phyloP scores from a whole-genome alignment of 2,329 filamentous ascomycete genomes.

The Talaromyces islandicus region DNA sequence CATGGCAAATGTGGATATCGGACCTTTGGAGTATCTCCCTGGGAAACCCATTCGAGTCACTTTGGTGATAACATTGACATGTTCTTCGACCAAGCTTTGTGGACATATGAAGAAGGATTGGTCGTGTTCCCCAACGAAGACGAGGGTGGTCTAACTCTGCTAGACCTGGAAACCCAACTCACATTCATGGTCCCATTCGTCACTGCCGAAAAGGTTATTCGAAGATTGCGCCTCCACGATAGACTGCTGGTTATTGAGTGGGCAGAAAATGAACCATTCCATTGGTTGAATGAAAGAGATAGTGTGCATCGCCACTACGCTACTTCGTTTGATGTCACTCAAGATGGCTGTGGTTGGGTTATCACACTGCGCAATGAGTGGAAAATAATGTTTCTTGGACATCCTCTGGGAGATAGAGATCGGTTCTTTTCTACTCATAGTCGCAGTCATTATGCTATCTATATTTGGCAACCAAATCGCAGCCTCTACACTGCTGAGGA shows the following conservation, averaged over 20 bases:
- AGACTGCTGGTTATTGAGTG: slow-evolving; percentile 59
- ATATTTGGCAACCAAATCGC: slow-evolving; percentile 56
- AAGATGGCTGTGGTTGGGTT: slow-evolving; percentile 29
- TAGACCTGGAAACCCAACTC: slow-evolving; percentile 45
- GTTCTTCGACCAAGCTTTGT: slow-evolving; percentile 37
- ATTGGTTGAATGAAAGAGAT: slow-evolving; percentile 48
- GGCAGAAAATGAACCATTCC: slow-evolving; percentile 49
- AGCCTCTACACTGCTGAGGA: slow-evolving; percentile 49
- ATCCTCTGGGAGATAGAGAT: slow-evolving; percentile 50
- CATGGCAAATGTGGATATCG: slow-evolving; percentile 29
- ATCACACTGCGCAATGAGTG: slow-evolving; percentile 53
- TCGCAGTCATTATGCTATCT: slow-evolving; percentile 54
- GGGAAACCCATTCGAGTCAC: slow-evolving; percentile 37
- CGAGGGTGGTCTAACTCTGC: slow-evolving; percentile 34
- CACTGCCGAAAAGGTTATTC: slow-evolving; percentile 44
- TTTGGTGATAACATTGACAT: slow-evolving; percentile 24
- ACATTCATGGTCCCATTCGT: slow-evolving; percentile 49
- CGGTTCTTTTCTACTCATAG: slow-evolving; percentile 60
- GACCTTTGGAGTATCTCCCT: slow-evolving; percentile 37
- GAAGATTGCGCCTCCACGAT: slow-evolving; percentile 50
- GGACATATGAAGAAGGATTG: slow-evolving; percentile 54
- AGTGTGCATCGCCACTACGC: slow-evolving; percentile 54
- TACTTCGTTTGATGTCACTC: slow-evolving; percentile 50
- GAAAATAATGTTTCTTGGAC: slow-evolving; percentile 54
- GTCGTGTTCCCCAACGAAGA: slow-evolving; percentile 47